Conservation (phyloP, 495 filamentous ascomycete genomes). For the Amphirosellinia nigrospora region DNA sequence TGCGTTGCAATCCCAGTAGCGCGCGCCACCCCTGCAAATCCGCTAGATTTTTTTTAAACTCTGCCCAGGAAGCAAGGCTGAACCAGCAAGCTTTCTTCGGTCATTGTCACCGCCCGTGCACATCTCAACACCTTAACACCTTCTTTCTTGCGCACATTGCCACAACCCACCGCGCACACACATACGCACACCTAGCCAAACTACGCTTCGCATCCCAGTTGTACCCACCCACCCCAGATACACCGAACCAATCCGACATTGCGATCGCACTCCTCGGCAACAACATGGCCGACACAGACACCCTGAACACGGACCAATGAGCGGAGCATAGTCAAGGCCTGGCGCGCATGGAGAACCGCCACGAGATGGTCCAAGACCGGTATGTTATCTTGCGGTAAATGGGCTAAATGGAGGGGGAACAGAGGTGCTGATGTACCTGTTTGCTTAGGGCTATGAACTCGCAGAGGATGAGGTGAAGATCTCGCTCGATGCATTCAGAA, state of each 20-base stretch:
- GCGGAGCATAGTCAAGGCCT: constrained; percentile 73
- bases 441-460: constrained; percentile 85
- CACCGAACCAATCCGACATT: not conserved
- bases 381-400: constrained; percentile 38
- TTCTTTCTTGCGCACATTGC: not conserved
- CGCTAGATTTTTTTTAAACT: constrained; percentile 38
- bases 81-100: constrained; percentile 25
- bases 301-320: constrained; percentile 58
- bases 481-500: constrained; percentile 74
- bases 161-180: not conserved
- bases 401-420: not conserved
- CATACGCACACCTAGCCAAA: not conserved
- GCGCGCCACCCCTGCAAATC: constrained; percentile 15
- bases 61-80: constrained; percentile 34
- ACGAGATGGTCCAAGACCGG: constrained; percentile 88
- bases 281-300: constrained; percentile 61
- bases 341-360: constrained; percentile 89
- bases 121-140: not conserved
- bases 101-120: constrained; percentile 32
- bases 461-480: constrained; percentile 87
- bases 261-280: not conserved
- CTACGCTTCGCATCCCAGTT: not conserved
- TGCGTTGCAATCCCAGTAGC: constrained; percentile 6
- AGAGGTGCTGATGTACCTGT: constrained; percentile 26
- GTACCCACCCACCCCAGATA: not conserved